Base-by-base conservation (phyloP, 1,284 basidiomycete species). In the Trichosporon coremiiforme region DNA sequence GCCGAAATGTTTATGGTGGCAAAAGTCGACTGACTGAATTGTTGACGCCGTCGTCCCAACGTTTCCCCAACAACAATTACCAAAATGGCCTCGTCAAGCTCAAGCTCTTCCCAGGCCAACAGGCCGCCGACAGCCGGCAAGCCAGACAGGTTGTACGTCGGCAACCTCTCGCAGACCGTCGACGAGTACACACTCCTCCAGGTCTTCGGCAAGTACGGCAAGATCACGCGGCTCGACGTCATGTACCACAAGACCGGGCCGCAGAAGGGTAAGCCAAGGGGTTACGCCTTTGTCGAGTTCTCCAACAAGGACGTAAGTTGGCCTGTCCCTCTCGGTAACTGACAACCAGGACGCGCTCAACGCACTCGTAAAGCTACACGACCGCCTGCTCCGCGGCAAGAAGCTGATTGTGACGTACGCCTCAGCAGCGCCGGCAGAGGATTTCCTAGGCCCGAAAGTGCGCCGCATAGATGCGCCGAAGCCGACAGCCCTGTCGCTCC, bases 251-350 rank as follows among this genome's bases (percentile, higher is more conserved):
- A 96, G 85, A 86, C 90, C 0, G 96, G 96, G 0, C 87, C 90
- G 4, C 84, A 90, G 76, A 94, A 91, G 81, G 96, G 96, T 13
- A 96, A 94, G 81, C 94, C 96, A 0, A 86, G 95, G n/a, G 96
- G 96, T 1, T 99, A 95, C 82, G 95, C 95, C 0, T 99, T 98
- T 76, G 85, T 99, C 38, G 94, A 98, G 84, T 98, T 90, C 79
- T 86, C 86, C 35, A 87, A 87, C 65, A 87, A 89, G 83, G 88
- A 90, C 84, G 95, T 97, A 84, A 86, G 93, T 90, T 65, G 25
- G 57, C 36, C 4, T 3, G 2, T 17, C 17, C 35, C 13, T 12
- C 35, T 55, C 17, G 5, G n/a, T n/a, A 50, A 66, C 70, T 74
- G 68, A 73, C 69, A 4, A 9, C n/a, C 66, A 97, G 95, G 94